Evolutionary conservation across 2,329 filamentous ascomycete species (phyloP).

Genomic region (Gaeumannomyces sp.): DNA sequence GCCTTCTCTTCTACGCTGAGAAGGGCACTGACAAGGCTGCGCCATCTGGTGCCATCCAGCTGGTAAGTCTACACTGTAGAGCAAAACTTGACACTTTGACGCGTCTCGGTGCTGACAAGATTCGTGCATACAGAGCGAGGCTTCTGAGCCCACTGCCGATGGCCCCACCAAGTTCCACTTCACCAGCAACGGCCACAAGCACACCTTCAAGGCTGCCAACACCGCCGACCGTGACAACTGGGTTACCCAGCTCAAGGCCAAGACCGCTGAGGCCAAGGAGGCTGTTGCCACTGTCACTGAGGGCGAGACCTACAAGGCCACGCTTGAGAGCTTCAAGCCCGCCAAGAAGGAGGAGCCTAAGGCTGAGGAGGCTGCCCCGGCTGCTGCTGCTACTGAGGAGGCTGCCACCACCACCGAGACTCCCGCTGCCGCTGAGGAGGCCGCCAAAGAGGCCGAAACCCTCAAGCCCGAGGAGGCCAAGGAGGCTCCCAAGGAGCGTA

Average conservation of each 20-base stretch:
- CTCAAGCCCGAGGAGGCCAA: slow-evolving; percentile 35
- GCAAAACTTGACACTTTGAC: neutral
- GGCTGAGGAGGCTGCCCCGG: slow-evolving; percentile 30
- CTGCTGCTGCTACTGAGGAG: slow-evolving; percentile 14
- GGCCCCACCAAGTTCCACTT: slow-evolving; percentile 79
- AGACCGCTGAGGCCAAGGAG: slow-evolving; percentile 80
- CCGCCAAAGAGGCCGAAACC: slow-evolving; percentile 24
- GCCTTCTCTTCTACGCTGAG: slow-evolving; percentile 87
- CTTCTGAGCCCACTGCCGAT: slow-evolving; percentile 66
- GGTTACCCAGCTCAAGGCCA: slow-evolving; percentile 76
- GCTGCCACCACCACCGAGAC: slow-evolving; percentile 24
- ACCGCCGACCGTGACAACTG: slow-evolving; percentile 83
- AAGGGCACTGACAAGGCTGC: slow-evolving; percentile 73
- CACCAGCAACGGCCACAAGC: slow-evolving; percentile 81
- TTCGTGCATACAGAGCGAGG: slow-evolving; percentile 40
- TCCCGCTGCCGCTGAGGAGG: slow-evolving; percentile 23
- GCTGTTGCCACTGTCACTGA: slow-evolving; percentile 65
- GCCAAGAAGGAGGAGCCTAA: slow-evolving; percentile 31
- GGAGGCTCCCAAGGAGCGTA: slow-evolving; percentile 51
- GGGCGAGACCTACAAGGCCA: slow-evolving; percentile 83
- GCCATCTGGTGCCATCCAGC: slow-evolving; percentile 75
- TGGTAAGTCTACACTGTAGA: slow-evolving; percentile 53
- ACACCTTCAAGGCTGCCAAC: slow-evolving; percentile 79
- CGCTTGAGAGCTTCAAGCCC: slow-evolving; percentile 64
- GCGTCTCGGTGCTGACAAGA: slow-evolving; percentile 22